Conservation (phyloP, 345 rosid species). For the Hibiscus trionum region DNA sequence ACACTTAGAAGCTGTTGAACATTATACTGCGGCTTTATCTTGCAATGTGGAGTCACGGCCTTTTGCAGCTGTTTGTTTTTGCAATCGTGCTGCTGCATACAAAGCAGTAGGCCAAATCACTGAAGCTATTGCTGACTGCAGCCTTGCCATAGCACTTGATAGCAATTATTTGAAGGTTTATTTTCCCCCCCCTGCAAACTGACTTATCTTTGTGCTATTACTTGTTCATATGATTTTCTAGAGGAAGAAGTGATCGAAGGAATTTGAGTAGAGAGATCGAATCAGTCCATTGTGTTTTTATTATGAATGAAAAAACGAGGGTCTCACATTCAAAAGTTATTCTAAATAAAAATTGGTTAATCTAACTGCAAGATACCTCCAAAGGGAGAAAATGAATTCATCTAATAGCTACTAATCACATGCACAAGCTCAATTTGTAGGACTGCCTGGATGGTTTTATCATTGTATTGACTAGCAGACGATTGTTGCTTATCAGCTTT, state of each 20-base stretch:
- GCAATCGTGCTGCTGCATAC: constrained; percentile 95
- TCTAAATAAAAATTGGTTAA: no score
- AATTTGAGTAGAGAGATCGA: no score
- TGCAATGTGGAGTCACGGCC: constrained; percentile 77
- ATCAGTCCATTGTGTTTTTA: no score
- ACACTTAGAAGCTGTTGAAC: constrained; percentile 83
- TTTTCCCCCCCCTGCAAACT: neutral
- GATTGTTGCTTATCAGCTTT: no score
- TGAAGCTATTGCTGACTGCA: constrained; percentile 97
- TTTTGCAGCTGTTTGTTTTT: constrained; percentile 89
- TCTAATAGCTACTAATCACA: no score
- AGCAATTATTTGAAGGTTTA: constrained; percentile 75
- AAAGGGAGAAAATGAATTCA: no score
- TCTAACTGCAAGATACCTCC: no score
- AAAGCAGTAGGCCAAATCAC: constrained; percentile 70
- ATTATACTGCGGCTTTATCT: constrained; percentile 76
- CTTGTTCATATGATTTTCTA: neutral
- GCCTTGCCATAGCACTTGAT: constrained; percentile 90
- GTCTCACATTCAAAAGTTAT: no score
- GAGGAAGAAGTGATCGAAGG: neutral
- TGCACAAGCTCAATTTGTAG: no score
- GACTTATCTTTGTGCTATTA: neutral
- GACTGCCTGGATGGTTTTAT: no score
- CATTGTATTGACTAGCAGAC: no score
- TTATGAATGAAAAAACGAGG: no score